Base-by-base conservation (phyloP, 2,329 filamentous ascomycete genomes). In the Monilinia vaccinii-corymbosi region DNA sequence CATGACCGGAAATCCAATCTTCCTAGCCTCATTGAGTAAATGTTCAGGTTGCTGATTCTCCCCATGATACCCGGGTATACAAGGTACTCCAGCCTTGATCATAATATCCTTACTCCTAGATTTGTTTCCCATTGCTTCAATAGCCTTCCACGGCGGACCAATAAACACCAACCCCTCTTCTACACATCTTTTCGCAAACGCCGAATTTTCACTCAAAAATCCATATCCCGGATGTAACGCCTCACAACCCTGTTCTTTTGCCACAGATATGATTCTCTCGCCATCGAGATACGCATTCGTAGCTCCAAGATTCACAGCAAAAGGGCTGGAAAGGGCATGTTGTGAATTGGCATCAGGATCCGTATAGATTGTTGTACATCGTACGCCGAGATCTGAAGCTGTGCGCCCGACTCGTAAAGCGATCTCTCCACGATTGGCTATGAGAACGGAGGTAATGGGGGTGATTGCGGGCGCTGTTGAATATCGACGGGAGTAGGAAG, bases 361-460 rank as follows among this genome's bases (percentile, higher is more conserved):
- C 9, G 94, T 99, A 75, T 96, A 99, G 61, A 99, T 82, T 0
- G 93, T 97, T 0, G 93, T 97, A 21, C 93, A 96, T 63, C 86
- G 85, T 71, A 99, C 96, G 61, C 94, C 93, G 71, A 96, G 88
- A 64, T 88, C 84, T 55, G 89, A 81, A 38, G 94, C 94, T 25
- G 94, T 99, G 66, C 86, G 84, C 66, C 92, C 88, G 66, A 99
- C 94, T 67, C 94, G 89, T 72, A 99, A 80, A 53, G 94, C 94
- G 68, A 99, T 99, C 75, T 99, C 94, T 68, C 94, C 94, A 68
- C 94, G 87, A 73, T 99, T 99, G 58, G 94, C 94, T 72, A 99
- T 97, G 28, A 99, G 81, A 46, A 97, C 88, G 10, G 91, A 96
- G 59, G 84, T 85, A 66, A 86, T 82, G 34, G 82, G 80, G 16